A percentile compares a stretch with the other conserved stretches of the same genome.
These are phyloP conservation scores for Abortiporus biennis DNA, from an alignment of 1,284 basidiomycete genomes.

Conservation along the genomic window DNA sequence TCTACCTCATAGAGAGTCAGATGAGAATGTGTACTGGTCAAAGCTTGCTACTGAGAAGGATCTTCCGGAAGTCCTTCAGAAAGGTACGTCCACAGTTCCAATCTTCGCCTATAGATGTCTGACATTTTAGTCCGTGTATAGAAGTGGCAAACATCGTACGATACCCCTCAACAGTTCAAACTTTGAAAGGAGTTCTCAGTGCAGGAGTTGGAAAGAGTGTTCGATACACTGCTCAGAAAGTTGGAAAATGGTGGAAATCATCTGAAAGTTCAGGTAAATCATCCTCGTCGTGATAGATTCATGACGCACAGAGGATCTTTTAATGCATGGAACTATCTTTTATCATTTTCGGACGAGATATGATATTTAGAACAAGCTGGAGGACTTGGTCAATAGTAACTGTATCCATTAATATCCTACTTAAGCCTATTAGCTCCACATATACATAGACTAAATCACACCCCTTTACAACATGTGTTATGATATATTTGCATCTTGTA, in stretches of 20 bases:
- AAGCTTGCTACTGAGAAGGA: constrained; percentile 60
- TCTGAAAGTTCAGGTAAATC: constrained; percentile 3
- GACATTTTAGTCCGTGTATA: constrained; percentile 21
- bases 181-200: constrained; percentile 81
- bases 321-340: neutral
- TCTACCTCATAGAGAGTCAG: constrained; percentile 34
- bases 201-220: constrained; percentile 78
- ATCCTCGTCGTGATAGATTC: constrained; percentile 3
- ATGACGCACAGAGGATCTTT: neutral
- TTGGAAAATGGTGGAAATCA: constrained; percentile 79
- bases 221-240: constrained; percentile 70
- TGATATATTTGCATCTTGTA: too few species aligned
- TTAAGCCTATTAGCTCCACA: too few species aligned
- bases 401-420: constrained; percentile 3
- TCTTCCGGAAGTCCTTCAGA: constrained; percentile 48
- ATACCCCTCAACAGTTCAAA: constrained; percentile 79
- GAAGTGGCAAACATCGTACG: constrained; percentile 78
- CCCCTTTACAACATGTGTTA: too few species aligned
- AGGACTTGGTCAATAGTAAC: constrained; percentile 1
- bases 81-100: constrained; percentile 58
- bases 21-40: constrained; percentile 74
- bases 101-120: constrained; percentile 1
- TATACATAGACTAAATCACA: too few species aligned
- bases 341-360: neutral
- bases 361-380: neutral